Evolutionary conservation across 139 green algal species (phyloP).

Genomic region (Cymbomonas tetramitiformis): DNA sequence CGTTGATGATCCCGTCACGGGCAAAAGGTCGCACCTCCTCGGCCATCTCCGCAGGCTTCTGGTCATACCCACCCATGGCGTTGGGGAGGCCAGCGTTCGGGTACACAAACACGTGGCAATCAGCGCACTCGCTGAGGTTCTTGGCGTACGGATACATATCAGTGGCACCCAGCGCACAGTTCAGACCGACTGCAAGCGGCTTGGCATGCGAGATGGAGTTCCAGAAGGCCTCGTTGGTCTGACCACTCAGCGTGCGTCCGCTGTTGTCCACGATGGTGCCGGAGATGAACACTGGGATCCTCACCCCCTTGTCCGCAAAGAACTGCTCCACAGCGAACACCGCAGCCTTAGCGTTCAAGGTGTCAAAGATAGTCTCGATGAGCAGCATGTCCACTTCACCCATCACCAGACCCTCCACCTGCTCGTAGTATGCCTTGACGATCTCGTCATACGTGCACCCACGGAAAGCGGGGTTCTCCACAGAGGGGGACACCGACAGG

Average conservation of each 20-base stretch:
- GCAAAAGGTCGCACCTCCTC: conserved; percentile 85
- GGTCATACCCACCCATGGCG: conserved; percentile 94
- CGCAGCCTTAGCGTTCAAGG: conserved; percentile 34
- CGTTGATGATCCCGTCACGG: conserved; percentile 74
- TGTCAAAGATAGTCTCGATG: conserved; percentile 36
- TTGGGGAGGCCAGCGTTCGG: conserved; percentile 95
- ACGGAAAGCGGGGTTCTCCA: conserved; percentile 33
- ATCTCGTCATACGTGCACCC: conserved; percentile 28
- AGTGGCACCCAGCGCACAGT: conserved; percentile 24
- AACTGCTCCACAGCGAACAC: conserved; percentile 28
- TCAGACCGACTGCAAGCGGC: conserved; percentile 26
- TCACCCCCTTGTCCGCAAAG: conserved; percentile 15
- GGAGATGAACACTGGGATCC: conserved; percentile 23
- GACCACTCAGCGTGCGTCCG: conserved; percentile 25
- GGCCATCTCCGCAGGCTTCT: conserved; percentile 81
- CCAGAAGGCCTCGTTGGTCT: conserved; percentile 33
- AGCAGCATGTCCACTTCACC: conserved; percentile 28
- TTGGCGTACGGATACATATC: conserved; percentile 31
- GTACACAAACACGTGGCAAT: conserved; percentile 94
- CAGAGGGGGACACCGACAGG: conserved; percentile 41
- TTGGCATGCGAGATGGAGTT: conserved; percentile 27
- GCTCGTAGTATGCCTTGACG: conserved; percentile 23
- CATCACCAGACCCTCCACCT: conserved; percentile 18
- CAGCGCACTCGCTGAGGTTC: conserved; percentile 67
- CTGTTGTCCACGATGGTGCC: conserved; percentile 31